Evolutionary conservation across 2,329 filamentous ascomycete genomes (phyloP).

Genomic region (Penicillium sp.): DNA sequence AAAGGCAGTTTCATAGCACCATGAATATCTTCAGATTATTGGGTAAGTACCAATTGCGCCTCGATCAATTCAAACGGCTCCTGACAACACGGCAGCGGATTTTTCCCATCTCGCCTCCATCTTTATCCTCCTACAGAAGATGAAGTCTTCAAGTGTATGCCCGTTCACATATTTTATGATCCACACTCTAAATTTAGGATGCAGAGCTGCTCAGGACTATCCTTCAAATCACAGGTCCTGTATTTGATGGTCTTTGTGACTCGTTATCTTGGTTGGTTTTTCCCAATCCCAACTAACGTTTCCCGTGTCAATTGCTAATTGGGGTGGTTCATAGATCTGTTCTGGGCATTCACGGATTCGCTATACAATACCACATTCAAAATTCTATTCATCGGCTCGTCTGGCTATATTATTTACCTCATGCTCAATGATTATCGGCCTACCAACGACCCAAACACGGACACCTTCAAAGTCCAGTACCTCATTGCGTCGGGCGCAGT

Average conservation of each 20-base stretch:
- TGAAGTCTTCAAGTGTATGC: constrained; percentile 86
- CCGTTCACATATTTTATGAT: not conserved
- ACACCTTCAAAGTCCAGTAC: constrained; percentile 97
- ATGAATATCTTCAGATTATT: constrained; percentile 75
- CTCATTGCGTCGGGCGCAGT: constrained; percentile 80
- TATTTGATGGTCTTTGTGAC: constrained; percentile 95
- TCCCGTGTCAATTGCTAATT: not conserved
- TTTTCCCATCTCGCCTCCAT: constrained; percentile 95
- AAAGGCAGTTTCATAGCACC: constrained; percentile 32
- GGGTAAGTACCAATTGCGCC: constrained; percentile 51
- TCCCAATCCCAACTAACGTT: constrained; percentile 13
- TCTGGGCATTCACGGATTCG: constrained; percentile 79
- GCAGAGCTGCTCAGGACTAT: constrained; percentile 95
- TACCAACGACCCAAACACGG: constrained; percentile 93
- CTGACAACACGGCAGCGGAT: constrained; percentile 67
- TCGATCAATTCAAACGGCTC: constrained; percentile 3
- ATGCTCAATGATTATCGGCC: constrained; percentile 98
- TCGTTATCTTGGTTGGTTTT: constrained; percentile 76
- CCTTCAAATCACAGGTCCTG: constrained; percentile 96
- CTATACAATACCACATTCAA: constrained; percentile 96
- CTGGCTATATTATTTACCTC: constrained; percentile 93
- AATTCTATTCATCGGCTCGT: constrained; percentile 87
- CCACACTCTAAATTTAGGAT: constrained; percentile 15
- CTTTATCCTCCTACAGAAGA: constrained; percentile 94
- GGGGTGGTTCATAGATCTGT: constrained; percentile 67